Evolutionary conservation across 306 rosid species (phyloP), one percentile per base, ranked within the genome.

Genomic region (Ceratonia siliqua): DNA sequence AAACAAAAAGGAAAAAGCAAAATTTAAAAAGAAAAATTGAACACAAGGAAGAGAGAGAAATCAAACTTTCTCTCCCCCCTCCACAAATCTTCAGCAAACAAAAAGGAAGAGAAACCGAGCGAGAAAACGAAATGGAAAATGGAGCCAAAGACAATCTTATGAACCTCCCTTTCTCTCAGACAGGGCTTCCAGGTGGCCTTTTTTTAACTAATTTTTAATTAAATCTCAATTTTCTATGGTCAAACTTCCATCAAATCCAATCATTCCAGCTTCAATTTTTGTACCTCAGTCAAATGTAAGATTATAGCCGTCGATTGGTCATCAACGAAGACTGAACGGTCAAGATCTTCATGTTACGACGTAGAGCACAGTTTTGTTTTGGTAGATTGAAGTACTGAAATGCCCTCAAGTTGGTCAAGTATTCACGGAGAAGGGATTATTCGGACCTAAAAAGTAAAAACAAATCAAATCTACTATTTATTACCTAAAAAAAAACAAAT

Each of bases 1-100:
- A 48, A 74, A 45, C 55, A 39, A 18, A 18, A 55, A 48, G 1
- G 5, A 3, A 20, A 54, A 22, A 0, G n/a, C 35, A 50, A 1
- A 22, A 66, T n/a, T n/a, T n/a, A 49, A 50, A 12, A 15, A 48
- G 1, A 5, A 8, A 14, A 15, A 36, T 70, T 1, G 1, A 41
- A 25, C 12, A 30, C 41, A 21, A 32, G 62, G 82, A 73, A 81
- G 89, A 90, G 87, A 85, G 87, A 85, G 89, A 82, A 79, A 76
- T 62, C 8, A 58, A 67, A 9, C 5, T 55, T 53, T 88, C 85
- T 78, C 88, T 77, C 90, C 59, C 84, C 65, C 67, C 52, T 20
- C 3, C 77, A 65, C 36, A 74, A 27, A 46, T 59, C 71, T 75
- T 70, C 68, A 45, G 67, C 79, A 63, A 66, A 42, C 25, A 72